Conservation (phyloP, 352 stramenopile genomes). For the Peronospora destructor region DNA sequence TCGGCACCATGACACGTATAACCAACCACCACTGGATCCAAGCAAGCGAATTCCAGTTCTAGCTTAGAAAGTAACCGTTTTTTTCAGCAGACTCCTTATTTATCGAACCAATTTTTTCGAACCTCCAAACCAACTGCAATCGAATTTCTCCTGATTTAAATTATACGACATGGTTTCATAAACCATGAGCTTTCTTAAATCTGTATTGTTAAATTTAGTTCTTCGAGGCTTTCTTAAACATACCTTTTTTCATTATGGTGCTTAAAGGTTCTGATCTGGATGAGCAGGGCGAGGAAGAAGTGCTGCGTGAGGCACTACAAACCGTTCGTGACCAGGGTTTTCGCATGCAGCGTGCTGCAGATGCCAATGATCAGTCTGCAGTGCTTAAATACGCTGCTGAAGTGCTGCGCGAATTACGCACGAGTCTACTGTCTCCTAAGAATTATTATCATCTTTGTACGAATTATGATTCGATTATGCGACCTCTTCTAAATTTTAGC, state of each 20-base stretch:
- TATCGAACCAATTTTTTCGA: conserved; percentile 24
- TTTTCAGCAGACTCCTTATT: conserved; percentile 16
- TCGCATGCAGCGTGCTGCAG: conserved; percentile 81
- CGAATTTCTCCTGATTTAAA: conserved; percentile 20
- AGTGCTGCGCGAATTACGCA: conserved; percentile 81
- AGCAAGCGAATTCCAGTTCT: neutral
- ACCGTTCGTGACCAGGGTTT: conserved; percentile 73
- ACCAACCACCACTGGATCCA: conserved; percentile 2
- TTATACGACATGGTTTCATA: neutral
- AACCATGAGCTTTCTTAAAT: neutral
- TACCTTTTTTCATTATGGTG: conserved; percentile 5
- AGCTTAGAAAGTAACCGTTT: neutral
- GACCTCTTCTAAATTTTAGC: neutral
- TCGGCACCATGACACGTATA: conserved; percentile 14
- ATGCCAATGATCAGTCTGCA: conserved; percentile 56
- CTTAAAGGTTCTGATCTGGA: conserved; percentile 45
- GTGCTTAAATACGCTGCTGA: conserved; percentile 80
- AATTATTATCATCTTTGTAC: conserved; percentile 99
- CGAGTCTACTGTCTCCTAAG: conserved; percentile 91
- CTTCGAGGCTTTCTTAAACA: neutral
- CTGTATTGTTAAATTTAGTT: neutral
- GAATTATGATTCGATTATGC: neutral
- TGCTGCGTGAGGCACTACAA: conserved; percentile 69
- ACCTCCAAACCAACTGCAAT: conserved; percentile 1
- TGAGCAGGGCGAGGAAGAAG: conserved; percentile 53